Base-by-base conservation (phyloP, 164 flowering plant species). In the Brasenia schreberi region DNA sequence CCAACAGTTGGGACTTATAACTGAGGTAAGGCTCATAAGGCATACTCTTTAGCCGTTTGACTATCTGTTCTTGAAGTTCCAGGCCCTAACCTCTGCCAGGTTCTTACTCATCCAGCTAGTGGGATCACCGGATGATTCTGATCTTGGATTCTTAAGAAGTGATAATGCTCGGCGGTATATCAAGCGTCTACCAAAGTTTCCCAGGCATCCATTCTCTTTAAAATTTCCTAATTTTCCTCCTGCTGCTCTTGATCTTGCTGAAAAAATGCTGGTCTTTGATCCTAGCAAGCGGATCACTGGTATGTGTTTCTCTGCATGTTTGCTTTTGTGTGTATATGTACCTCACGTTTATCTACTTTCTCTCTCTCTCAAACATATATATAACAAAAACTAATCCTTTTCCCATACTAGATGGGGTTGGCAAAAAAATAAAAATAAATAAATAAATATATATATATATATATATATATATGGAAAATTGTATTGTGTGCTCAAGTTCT, bases 231-330 rank as follows among this genome's bases (percentile, higher is more conserved):
- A 85, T 56, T 64, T 77, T 19, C 78, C 90, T n/a, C 85, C 83
- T 12, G 63, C 70, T 62, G 96, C 96, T 65, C 75, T 90, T 63
- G 96, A 92, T 77, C 93, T 92, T 71, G 85, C 83, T 19, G 93
- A 88, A 79, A 85, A 65, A 67, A 92, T 92, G 98, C 83, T 92
- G n/a, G 90, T 87, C 17, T 94, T 94, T 71, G 96, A 94, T 83
- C 99, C 99, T 18, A 68, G 72, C 74, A 91, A 87, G 74, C 89
- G 99, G 43, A 94, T 91, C 64, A 85, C 90, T 58, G 95, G 98
- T 90, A 80, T 61, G 65, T 49, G 14, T 33, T 33, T 33, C 39
- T 33, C 39, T 3, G 39, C 39, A 1, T 33, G 56, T 6, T 49
- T 49, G 12, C 16, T 49, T 14, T 14, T 49, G 16, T 49, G 56